Evolutionary conservation across 345 rosid genomes (phyloP).

Genomic region (Eucalyptus camaldulensis): DNA sequence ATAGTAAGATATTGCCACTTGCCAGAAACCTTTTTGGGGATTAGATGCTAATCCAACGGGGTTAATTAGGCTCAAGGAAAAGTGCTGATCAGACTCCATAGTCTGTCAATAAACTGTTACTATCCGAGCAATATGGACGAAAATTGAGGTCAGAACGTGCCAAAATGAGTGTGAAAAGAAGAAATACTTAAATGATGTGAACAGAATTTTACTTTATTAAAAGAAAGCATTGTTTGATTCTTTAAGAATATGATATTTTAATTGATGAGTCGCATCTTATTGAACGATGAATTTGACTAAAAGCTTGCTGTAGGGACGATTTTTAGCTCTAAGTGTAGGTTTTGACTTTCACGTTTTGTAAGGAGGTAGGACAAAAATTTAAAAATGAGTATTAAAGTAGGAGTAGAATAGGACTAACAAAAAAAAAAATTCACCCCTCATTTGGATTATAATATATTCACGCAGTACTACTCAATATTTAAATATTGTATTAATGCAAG

Average conservation of each 20-base stretch:
- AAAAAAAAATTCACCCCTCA: rapidly evolving
- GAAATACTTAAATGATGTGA: neutral
- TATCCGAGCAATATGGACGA: neutral
- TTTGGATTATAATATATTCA: neutral
- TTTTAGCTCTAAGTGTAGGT: too few species aligned
- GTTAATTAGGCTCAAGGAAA: neutral
- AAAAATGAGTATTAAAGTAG: rapidly evolving
- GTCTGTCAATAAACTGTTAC: neutral
- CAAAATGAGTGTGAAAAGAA: neutral
- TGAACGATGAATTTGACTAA: neutral
- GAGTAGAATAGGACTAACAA: rapidly evolving
- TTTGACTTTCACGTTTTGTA: rapidly evolving
- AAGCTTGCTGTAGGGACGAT: too few species aligned
- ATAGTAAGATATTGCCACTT: neutral
- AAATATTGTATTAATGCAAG: neutral
- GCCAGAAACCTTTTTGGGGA: neutral
- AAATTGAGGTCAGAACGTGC: neutral
- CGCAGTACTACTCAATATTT: neutral
- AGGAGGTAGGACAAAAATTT: rapidly evolving
- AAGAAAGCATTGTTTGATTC: neutral
- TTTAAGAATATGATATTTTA: neutral
- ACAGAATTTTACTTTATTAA: neutral
- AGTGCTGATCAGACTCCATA: neutral
- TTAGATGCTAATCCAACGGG: neutral
- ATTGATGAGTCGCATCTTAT: neutral